A percentile compares a stretch with the other conserved stretches of the same genome.
phyloP scores from a whole-genome alignment of 164 flowering plant species.

The Buxus sempervirens region DNA sequence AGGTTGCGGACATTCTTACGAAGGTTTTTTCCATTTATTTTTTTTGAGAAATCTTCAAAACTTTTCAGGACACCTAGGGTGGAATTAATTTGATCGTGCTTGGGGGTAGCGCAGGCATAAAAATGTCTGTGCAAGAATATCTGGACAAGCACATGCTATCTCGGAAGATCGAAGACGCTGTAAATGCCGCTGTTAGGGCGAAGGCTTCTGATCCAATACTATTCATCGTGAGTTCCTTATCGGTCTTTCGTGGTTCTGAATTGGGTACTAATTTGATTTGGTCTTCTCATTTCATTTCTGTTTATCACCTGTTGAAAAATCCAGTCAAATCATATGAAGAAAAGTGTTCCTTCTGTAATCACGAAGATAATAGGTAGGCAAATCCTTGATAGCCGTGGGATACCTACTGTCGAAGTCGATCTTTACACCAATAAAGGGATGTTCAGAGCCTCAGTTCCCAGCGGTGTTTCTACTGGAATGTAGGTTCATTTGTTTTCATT shows the following conservation, averaged over 20 bases:
- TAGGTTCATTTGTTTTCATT: slow-evolving; percentile 21
- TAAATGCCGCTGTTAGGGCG: slow-evolving; percentile 97
- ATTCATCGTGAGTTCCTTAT: slow-evolving; percentile 60
- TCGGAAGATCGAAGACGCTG: slow-evolving; percentile 96
- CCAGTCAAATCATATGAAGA: slow-evolving; percentile 89
- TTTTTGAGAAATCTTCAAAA: background rate
- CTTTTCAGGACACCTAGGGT: background rate
- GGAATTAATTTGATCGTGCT: background rate
- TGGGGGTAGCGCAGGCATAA: background rate
- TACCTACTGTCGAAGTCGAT: slow-evolving; percentile 97
- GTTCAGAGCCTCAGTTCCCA: slow-evolving; percentile 86
- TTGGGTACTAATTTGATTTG: background rate
- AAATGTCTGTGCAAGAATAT: slow-evolving; percentile 96
- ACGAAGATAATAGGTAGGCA: slow-evolving; percentile 90
- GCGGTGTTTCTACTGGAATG: slow-evolving; percentile 74
- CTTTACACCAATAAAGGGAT: slow-evolving; percentile 83
- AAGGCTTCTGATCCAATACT: slow-evolving; percentile 93
- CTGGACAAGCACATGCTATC: slow-evolving; percentile 92
- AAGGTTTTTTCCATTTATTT: background rate
- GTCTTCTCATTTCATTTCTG: background rate
- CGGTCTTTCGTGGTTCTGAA: background rate
- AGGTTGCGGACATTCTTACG: background rate
- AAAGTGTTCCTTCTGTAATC: slow-evolving; percentile 77
- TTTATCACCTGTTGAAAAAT: background rate
- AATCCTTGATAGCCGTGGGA: slow-evolving; percentile 91